Base-by-base conservation (phyloP, 805 yeast genomes). In the Priceomyces haplophilus region DNA sequence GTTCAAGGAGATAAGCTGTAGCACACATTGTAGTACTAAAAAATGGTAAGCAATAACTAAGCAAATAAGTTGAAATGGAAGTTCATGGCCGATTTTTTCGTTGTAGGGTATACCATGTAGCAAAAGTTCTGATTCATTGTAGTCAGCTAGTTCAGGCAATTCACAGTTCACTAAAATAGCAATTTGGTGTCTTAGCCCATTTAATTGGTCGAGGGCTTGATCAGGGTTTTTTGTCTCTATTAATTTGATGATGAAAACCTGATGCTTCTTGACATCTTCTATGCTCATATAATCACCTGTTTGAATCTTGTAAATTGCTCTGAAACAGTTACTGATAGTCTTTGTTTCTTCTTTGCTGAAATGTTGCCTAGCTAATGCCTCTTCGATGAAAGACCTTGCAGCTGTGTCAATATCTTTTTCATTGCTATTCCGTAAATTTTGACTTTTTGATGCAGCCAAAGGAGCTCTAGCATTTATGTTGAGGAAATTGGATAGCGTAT, bases 1-100 rank as follows among this genome's bases (percentile, higher is more conserved):
- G 37, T 56, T 53, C 3, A 23, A 19, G 4, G 64, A 51, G 3
- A 56, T 37, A 32, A 49, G 45, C 41, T 59, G 66, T 12, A 64
- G 44, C 10, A 53, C 19, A 25, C 55, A 50, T 40, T 65, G 71
- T 12, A 64, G 37, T 3, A 53, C 31, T 29, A 65, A 46, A 37
- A 64, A 62, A 45, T 65, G 62, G 44, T 46, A 60, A 4, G 68
- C 63, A 23, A 56, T 46, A 18, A 53, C 47, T 24, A 56, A 27
- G 33, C 49, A 52, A 2, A 41, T 30, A 8, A 35, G 13, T 34
- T 39, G 43, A 16, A 15, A 23, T 15, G 39, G 39, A 7, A 36
- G 23, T 12, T 36, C 31, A 25, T 25, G 19, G 8, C 30, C 31
- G 8, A 36, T 36, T 13, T 23, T 16, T 4, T 45, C 48, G 20